Percentiles rank a stretch among this genome's conserved stretches.
These are phyloP conservation scores for Corymbia maculata DNA, from an alignment of 345 rosid species.

Conservation along the genomic window DNA sequence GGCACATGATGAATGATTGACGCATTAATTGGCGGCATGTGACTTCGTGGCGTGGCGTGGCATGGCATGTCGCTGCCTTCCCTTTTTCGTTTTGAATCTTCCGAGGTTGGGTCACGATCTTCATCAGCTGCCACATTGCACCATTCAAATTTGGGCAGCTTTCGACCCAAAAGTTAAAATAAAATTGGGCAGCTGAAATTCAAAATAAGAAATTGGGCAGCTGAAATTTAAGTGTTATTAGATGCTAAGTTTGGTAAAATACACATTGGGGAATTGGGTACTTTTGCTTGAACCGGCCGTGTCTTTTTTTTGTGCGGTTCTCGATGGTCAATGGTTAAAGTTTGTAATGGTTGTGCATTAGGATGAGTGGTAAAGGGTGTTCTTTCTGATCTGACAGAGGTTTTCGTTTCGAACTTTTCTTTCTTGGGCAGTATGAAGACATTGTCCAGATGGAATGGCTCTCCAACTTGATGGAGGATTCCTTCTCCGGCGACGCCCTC, in stretches of 20 bases:
- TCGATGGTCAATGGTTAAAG: neutral
- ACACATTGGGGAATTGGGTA: neutral
- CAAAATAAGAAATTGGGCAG: neutral
- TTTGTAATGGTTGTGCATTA: neutral
- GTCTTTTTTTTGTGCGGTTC: neutral
- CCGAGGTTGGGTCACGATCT: neutral
- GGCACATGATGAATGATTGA: neutral
- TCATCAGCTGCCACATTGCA: neutral
- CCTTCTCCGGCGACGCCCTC: conserved; percentile 71
- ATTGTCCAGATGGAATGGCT: conserved; percentile 85
- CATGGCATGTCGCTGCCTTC: neutral
- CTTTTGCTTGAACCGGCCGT: neutral
- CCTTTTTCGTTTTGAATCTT: neutral
- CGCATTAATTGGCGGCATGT: neutral
- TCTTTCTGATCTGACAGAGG: neutral
- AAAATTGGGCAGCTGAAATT: neutral
- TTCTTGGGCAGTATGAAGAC: conserved; percentile 70
- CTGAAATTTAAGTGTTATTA: neutral
- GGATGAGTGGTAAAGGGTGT: neutral
- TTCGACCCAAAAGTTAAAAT: too few species aligned
- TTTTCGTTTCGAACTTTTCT: neutral
- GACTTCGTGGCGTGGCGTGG: neutral
- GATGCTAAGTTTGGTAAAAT: neutral
- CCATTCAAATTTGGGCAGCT: neutral
- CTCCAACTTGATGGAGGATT: conserved; percentile 64